Evolutionary conservation across 441 rosid genomes (phyloP).

Genomic region (Populus trichocarpa): DNA sequence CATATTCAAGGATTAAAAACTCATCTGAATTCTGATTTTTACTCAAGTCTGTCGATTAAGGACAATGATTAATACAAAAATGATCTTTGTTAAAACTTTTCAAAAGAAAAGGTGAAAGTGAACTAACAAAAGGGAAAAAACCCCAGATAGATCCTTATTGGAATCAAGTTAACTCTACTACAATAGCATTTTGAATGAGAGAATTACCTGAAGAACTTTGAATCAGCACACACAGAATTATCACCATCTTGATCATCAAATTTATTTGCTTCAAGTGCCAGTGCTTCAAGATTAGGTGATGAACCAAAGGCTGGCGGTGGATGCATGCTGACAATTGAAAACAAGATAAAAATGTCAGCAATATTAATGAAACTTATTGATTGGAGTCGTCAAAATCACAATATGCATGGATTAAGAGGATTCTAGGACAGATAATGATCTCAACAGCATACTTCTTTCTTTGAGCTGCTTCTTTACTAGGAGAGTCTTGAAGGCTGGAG

Average conservation of each 20-base stretch:
- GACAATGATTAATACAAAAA: not conserved
- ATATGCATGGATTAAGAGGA: not conserved
- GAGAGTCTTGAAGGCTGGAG: conserved; percentile 34
- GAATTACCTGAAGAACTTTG: conserved; percentile 57
- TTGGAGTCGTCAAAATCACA: not conserved
- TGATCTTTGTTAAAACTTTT: not conserved
- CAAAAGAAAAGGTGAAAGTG: not conserved
- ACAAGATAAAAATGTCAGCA: conserved; percentile 17
- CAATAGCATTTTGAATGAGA: conserved; percentile 13
- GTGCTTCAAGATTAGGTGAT: conserved; percentile 68
- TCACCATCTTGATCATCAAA: conserved; percentile 55
- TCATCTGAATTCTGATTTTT: not conserved
- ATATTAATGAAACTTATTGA: conserved; percentile 1
- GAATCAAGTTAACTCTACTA: not conserved
- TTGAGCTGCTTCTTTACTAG: conserved; percentile 26
- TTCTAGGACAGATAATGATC: conserved; percentile 3
- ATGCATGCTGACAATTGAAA: conserved; percentile 59
- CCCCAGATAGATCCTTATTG: not conserved
- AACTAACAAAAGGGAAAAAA: not conserved
- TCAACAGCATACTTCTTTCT: conserved; percentile 43
- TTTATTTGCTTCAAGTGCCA: conserved; percentile 47
- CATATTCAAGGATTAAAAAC: not conserved
- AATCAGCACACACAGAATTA: conserved; percentile 61
- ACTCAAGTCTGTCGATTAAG: not conserved
- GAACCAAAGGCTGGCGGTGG: conserved; percentile 95